Base-by-base conservation (phyloP, 495 filamentous ascomycete genomes). In the Penicillium malachiteum region DNA sequence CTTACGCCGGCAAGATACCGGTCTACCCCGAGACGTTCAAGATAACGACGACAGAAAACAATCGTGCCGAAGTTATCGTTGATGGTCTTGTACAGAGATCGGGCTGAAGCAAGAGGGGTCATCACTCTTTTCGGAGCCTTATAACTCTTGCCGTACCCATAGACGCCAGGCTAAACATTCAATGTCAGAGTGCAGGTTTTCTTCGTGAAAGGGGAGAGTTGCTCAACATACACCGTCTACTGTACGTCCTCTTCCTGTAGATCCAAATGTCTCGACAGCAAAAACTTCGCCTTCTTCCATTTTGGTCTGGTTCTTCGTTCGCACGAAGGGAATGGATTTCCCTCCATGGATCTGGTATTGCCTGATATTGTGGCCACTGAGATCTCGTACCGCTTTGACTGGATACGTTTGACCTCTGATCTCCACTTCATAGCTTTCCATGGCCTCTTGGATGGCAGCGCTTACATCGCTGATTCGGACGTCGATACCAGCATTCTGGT, bases 241-340 rank as follows among this genome's bases (percentile, higher is more conserved):
- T 5, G 71, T 49, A 45, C 60, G 64, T 12, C 82, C 84, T 45
- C 77, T 77, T 1, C 84, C 84, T 0, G 84, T 87, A 18, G 71
- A 77, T 1, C 84, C 84, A 59, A 87, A 87, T 3, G 84, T 87
- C 60, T 87, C 84, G 56, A 86, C 82, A 31, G 84, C 84, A 66
- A 85, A 87, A 5, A 79, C 73, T 56, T 87, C 84, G 9, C 83
- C 83, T 54, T 84, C 83, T 63, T 86, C 84, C 84, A 87, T 87
- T 70, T 84, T 85, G 8, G 78, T 82, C 56, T 78, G 80, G 54
- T 80, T 76, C 12, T 71, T 69, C 34, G 73, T 81, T 63, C 83
- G 86, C 52, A 86, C 69, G 62, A 86, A 85, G 3, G 84, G 84
- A 18, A 87, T 74, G 40, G 74, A 80, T 54, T 87, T 87, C 1